Conservation (phyloP, 140 eudicot genomes). For the Flaveria floridana region DNA sequence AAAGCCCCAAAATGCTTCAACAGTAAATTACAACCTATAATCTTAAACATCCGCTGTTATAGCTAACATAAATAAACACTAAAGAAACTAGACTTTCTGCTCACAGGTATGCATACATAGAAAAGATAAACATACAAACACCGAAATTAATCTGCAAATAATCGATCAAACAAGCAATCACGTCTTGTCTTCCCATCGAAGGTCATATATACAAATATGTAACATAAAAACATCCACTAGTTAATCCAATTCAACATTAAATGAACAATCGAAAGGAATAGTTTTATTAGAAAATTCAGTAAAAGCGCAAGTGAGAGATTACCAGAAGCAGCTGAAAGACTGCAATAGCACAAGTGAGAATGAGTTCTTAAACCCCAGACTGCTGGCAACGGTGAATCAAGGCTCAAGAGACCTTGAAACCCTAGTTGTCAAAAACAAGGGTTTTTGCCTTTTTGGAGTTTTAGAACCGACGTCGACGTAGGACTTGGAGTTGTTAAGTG, state of each 20-base stretch:
- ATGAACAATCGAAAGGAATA: background rate
- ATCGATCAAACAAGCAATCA: background rate
- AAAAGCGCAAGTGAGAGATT: background rate
- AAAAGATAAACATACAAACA: background rate
- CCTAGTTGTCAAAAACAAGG: background rate
- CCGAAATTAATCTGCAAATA: background rate
- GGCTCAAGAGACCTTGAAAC: slow-evolving; percentile 14
- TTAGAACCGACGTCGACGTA: background rate
- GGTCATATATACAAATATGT: background rate
- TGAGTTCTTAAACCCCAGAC: background rate
- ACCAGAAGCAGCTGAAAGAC: slow-evolving; percentile 5
- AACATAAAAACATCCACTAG: background rate
- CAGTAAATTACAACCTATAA: background rate
- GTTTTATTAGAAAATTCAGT: too few species aligned
- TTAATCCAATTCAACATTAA: background rate
- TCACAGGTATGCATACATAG: background rate
- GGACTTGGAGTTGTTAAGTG: background rate
- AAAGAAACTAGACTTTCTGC: background rate
- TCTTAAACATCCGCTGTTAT: background rate
- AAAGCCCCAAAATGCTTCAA: background rate
- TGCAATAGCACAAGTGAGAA: background rate
- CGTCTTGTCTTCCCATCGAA: background rate
- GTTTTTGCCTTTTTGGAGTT: background rate
- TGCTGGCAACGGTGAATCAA: slow-evolving; percentile 1
- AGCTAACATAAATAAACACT: background rate